Evolutionary conservation across 1,284 basidiomycete species (phyloP).

Genomic region (Rhodofomes roseus): DNA sequence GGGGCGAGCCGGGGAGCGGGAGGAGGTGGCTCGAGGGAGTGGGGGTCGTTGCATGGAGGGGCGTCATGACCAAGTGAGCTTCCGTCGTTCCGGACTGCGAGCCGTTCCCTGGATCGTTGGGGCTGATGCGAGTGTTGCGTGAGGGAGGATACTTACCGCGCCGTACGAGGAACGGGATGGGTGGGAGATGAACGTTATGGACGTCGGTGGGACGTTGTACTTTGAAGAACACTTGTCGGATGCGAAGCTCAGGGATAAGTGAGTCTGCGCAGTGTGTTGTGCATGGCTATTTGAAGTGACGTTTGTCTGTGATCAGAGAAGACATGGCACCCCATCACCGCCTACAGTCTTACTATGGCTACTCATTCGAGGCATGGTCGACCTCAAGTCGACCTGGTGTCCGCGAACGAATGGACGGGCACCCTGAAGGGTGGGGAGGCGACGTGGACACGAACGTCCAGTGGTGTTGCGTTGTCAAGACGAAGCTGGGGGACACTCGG

Average conservation of each 20-base stretch:
- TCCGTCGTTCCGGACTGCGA: background rate
- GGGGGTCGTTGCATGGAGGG: slow-evolving; percentile 80
- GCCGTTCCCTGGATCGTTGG: background rate
- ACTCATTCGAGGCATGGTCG: slow-evolving; percentile 86
- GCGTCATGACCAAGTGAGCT: slow-evolving; percentile 87
- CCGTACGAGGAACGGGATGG: slow-evolving; percentile 79
- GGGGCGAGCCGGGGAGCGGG: slow-evolving; percentile 20
- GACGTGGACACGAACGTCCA: slow-evolving; percentile 93
- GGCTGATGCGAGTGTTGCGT: slow-evolving; percentile 11
- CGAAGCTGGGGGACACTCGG: slow-evolving; percentile 79
- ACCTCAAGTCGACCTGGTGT: slow-evolving; percentile 43
- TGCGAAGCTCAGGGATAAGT: slow-evolving; percentile 60
- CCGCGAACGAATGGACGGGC: slow-evolving; percentile 17
- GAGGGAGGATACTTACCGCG: slow-evolving; percentile 69
- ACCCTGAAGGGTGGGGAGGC: slow-evolving; percentile 70
- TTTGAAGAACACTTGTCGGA: slow-evolving; percentile 78
- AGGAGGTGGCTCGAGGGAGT: slow-evolving; percentile 35
- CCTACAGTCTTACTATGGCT: slow-evolving; percentile 69
- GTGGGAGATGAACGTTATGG: slow-evolving; percentile 86
- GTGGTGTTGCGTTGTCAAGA: slow-evolving; percentile 93
- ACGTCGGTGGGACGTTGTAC: slow-evolving; percentile 73
- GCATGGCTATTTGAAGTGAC: background rate
- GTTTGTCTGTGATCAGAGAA: slow-evolving; percentile 40
- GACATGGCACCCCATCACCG: slow-evolving; percentile 57
- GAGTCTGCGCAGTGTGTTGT: slow-evolving; percentile 16